A percentile compares a stretch with the other conserved stretches of the same genome.
phyloP scores from a whole-genome alignment of 2,329 filamentous ascomycete species.

The Orbilia oligospora region DNA sequence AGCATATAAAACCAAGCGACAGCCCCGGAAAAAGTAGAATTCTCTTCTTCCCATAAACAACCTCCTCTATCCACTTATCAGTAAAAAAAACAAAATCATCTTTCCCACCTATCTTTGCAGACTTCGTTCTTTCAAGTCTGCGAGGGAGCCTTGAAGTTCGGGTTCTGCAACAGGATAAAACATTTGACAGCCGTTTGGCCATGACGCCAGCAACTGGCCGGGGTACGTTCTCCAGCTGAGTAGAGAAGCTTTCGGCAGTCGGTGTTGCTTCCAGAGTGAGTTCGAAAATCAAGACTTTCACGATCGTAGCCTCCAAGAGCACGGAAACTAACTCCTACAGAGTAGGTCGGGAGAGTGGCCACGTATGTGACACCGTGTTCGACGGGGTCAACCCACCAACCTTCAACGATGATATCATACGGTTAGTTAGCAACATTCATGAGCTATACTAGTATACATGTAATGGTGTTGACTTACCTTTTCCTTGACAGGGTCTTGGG shows the following conservation, averaged over 20 bases:
- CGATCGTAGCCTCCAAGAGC: slow-evolving; percentile 2
- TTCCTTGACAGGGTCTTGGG: slow-evolving; percentile 36
- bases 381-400: slow-evolving; percentile 24
- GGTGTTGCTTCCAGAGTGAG: background rate
- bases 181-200: slow-evolving; percentile 2
- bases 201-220: slow-evolving; percentile 37
- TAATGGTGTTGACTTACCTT: slow-evolving; percentile 20
- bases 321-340: slow-evolving; percentile 27
- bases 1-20: background rate
- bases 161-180: slow-evolving; percentile 18
- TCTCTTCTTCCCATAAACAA: background rate
- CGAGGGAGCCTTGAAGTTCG: background rate
- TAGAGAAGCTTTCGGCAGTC: background rate
- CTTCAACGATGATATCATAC: background rate
- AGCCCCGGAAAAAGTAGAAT: slow-evolving; percentile 6
- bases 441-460: background rate
- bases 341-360: background rate
- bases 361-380: background rate
- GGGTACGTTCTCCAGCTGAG: slow-evolving; percentile 10
- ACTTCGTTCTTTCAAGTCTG: background rate
- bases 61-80: background rate
- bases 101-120: background rate
- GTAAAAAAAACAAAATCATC: background rate
- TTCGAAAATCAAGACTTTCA: slow-evolving; percentile 5
- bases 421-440: background rate